Base-by-base conservation (phyloP, 768 basidiomycete genomes). In the Tulasnella sp. region DNA sequence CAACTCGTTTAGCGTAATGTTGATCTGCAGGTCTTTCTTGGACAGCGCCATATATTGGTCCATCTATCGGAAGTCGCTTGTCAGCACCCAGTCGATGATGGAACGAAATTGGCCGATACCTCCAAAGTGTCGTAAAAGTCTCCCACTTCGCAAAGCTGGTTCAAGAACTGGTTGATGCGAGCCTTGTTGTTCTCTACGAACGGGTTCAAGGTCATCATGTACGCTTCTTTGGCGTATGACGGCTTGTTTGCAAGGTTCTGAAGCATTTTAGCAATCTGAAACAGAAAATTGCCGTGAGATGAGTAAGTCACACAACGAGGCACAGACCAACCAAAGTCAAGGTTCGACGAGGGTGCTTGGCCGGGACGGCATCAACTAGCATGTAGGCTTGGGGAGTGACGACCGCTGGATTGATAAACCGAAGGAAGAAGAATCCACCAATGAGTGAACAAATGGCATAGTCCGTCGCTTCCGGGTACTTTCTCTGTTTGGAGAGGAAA, bases 11-110 rank as follows among this genome's bases (percentile, higher is more conserved):
- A 99, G 86, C 9, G 98, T 99, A 83, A 99, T 99, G 85, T 96
- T 94, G 85, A 99, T 99, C 88, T 93, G 91, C 79, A 99, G 88
- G 83, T 99, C 98, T 85, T 99, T 99, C 89, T 99, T 99, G 79
- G 96, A 98, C 78, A 99, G 87, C 11, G 98, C 98, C 96, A 99
- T 98, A 84, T 99, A 99, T 87, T 99, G 98, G 85, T 99, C 98
- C 92, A 99, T 97, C 97, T 98, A 81, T 3, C 9, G 76, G 13
- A 18, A 40, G n/a, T 44, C 44, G 26, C 40, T 42, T 26, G 73
- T 79, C 57, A 76, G 78, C 39, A 15, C 6, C 55, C 37, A 57
- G 71, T 32, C 16, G 29, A 39, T 40, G 26, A 35, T 40, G n/a
- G 46, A 37, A 73, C 55, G n/a, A 18, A 6, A 61, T 61, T 35